phyloP scores from a whole-genome alignment of 2,329 filamentous ascomycete genomes.

The Sporothrix pallida region DNA sequence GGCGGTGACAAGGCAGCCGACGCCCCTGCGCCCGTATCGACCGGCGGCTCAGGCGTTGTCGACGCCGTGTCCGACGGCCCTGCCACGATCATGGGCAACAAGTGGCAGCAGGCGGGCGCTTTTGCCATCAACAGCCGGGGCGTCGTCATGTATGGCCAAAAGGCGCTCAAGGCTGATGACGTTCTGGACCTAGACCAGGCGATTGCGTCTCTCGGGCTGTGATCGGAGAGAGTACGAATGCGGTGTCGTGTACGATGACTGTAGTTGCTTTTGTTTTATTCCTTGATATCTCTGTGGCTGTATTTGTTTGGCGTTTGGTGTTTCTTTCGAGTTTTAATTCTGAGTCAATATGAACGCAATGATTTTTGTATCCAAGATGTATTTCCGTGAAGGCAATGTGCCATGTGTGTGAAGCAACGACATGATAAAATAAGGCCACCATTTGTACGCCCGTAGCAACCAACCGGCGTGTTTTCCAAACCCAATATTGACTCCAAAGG shows the following conservation, averaged over 20 bases:
- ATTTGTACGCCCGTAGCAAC: background rate
- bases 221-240: background rate
- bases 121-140: conserved; percentile 59
- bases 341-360: background rate
- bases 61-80: conserved; percentile 46
- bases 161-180: conserved; percentile 56
- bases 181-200: conserved; percentile 61
- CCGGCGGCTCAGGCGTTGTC: conserved; percentile 28
- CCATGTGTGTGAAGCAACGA: background rate
- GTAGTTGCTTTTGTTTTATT: background rate
- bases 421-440: background rate
- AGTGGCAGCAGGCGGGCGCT: conserved; percentile 61
- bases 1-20: conserved; percentile 49
- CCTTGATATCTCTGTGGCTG: background rate
- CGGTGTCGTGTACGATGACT: background rate
- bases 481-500: no score
- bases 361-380: background rate
- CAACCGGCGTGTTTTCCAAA: background rate
- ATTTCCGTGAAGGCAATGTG: background rate
- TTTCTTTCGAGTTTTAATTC: background rate
- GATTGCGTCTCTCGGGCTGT: conserved; percentile 45
- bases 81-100: conserved; percentile 58
- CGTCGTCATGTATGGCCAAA: conserved; percentile 57
- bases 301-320: conserved; percentile 7
- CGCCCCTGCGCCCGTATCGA: background rate